Evolutionary conservation across 176 grass and related monocot genomes (phyloP), one percentile per base, ranked within the genome.

Genomic region (Poa annua): DNA sequence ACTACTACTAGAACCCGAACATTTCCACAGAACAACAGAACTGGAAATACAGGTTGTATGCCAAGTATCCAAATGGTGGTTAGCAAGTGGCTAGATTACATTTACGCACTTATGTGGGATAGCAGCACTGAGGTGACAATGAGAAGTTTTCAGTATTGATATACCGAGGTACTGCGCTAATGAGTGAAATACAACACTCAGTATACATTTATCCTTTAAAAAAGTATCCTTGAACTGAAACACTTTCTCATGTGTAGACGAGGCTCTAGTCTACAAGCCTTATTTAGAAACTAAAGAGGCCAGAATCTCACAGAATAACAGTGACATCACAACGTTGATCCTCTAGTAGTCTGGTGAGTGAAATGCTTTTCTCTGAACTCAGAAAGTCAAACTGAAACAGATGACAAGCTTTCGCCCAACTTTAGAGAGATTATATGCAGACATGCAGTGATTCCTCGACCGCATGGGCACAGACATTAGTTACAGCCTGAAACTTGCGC

Each of bases 21-120:
- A 80, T 72, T 55, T 35, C 7, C n/a, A 81, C 62, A 77, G 13
- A 14, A 22, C 41, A 66, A 59, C 34, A 79, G 63, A 53, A 42
- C 15, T 66, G 75, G 65, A 59, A 44, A 17, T 35, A 47, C 34
- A 83, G 12, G 8, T 54, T 64, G 61, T 34, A 33, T 51, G 20
- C 12, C 45, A 48, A 14, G 45, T 41, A 50, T 7, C 60, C 2
- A 56, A 33, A 49, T 34, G 47, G 71, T 56, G 51, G 11, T 38
- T 24, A 85, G 41, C 14, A 19, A 48, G n/a, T 25, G 36, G 26
- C 8, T 5, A 78, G 8, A 52, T 52, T 8, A 47, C 25, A 14
- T 36, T 77, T 47, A 36, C 14, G 34, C 15, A 7, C 22, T 7
- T 75, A 56, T 47, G 17, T 74, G 50, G 54, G 6, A 34, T 35